Evolutionary conservation across 2,329 filamentous ascomycete genomes (phyloP).

Genomic region (Colletotrichum sp.): DNA sequence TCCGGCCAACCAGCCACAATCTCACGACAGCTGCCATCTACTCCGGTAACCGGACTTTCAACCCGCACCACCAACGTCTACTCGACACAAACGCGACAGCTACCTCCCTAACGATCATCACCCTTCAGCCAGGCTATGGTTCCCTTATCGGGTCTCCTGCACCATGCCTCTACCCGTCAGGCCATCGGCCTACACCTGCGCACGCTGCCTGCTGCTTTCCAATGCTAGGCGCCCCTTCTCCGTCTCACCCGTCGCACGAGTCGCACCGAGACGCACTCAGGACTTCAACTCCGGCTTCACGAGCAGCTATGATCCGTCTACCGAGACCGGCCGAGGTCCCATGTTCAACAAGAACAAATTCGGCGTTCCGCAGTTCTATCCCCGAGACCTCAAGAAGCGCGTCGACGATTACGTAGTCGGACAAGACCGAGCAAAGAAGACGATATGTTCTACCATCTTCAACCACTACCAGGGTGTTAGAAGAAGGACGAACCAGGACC

Average conservation of each 20-base stretch:
- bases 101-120: neutral
- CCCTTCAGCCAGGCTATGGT: neutral
- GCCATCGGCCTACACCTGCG: slow-evolving; percentile 18
- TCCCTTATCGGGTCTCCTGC: neutral
- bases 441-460: slow-evolving; percentile 90
- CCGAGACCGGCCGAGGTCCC: slow-evolving; percentile 59
- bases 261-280: slow-evolving; percentile 43
- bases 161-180: slow-evolving; percentile 17
- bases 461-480: slow-evolving; percentile 94
- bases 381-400: slow-evolving; percentile 79
- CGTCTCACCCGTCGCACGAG: slow-evolving; percentile 25
- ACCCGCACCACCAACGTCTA: neutral
- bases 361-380: slow-evolving; percentile 66
- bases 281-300: slow-evolving; percentile 64
- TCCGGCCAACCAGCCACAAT: slow-evolving; percentile 1
- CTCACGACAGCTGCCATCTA: neutral
- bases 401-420: slow-evolving; percentile 97
- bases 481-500: slow-evolving; percentile 78
- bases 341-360: slow-evolving; percentile 64
- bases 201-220: slow-evolving; percentile 12
- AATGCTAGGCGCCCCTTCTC: slow-evolving; percentile 27
- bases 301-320: slow-evolving; percentile 61
- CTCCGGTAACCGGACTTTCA: slow-evolving; percentile 11
- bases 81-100: neutral
- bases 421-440: slow-evolving; percentile 93